phyloP scores from a whole-genome alignment of 352 stramenopile species.

The Pythium utonaiense region DNA sequence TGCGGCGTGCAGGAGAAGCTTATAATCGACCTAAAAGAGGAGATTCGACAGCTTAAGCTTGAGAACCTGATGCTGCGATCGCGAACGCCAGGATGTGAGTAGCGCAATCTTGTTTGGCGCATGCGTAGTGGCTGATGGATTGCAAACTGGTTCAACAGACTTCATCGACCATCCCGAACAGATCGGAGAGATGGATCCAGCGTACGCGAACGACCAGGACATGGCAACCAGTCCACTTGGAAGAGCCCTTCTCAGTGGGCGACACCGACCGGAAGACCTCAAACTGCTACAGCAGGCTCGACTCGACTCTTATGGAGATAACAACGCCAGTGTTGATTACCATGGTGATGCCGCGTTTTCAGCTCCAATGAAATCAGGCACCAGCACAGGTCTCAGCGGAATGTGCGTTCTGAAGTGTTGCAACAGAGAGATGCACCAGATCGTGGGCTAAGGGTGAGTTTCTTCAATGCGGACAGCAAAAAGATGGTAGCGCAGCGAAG shows the following conservation, averaged over 20 bases:
- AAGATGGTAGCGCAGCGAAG: slow-evolving; percentile 9
- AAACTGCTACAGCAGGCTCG: background rate
- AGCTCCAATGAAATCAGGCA: background rate
- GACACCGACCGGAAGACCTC: slow-evolving; percentile 8
- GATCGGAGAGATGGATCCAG: slow-evolving; percentile 2
- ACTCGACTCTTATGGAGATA: slow-evolving; percentile 3
- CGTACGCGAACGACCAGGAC: background rate
- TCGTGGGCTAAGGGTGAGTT: too few species aligned
- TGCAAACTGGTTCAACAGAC: slow-evolving; percentile 24
- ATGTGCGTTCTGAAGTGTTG: background rate
- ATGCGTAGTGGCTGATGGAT: background rate
- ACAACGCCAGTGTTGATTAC: background rate
- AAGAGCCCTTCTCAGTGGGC: slow-evolving; percentile 21
- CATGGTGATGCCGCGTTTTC: background rate
- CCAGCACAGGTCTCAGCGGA: slow-evolving; percentile 1
- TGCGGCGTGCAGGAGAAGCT: slow-evolving; percentile 51
- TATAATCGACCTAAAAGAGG: slow-evolving; percentile 58
- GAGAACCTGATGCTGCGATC: slow-evolving; percentile 73
- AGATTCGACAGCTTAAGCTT: slow-evolving; percentile 62
- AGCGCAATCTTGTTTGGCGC: too few species aligned
- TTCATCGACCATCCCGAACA: slow-evolving; percentile 40
- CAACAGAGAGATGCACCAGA: background rate
- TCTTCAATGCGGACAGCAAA: background rate
- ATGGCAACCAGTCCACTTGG: slow-evolving; percentile 13
- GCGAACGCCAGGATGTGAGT: slow-evolving; percentile 56